These are phyloP conservation scores for Podaxis sp. DNA, from an alignment of 768 basidiomycete genomes.

Conservation along the genomic window DNA sequence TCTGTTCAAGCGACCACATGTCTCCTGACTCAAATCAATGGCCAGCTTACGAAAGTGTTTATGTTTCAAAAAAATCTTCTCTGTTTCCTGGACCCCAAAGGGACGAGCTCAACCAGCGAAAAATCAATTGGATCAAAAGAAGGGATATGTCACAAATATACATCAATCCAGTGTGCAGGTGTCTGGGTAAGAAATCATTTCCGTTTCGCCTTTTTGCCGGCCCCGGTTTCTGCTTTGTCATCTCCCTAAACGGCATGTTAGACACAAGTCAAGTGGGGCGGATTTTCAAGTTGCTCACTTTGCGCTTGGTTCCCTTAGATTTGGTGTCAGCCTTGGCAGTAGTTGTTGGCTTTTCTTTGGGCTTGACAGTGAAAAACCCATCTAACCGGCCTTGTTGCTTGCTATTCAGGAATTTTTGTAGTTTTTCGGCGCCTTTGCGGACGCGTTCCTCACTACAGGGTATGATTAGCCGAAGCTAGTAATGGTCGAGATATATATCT, in stretches of 20 bases:
- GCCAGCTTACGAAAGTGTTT: background rate
- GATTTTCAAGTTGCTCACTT: constrained; percentile 36
- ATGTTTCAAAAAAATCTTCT: background rate
- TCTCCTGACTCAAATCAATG: background rate
- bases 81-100: too few species aligned
- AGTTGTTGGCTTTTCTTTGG: constrained; percentile 45
- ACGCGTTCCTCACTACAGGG: constrained; percentile 90
- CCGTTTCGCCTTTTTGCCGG: constrained; percentile 15
- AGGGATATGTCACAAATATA: background rate
- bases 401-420: constrained; percentile 78
- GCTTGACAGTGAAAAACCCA: constrained; percentile 86
- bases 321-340: constrained; percentile 25
- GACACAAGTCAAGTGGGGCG: background rate
- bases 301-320: constrained; percentile 48
- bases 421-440: constrained; percentile 91
- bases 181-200: constrained; percentile 9
- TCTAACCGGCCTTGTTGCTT: constrained; percentile 98
- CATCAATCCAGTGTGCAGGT: background rate
- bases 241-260: constrained; percentile 31
- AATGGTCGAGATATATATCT: constrained; percentile 24
- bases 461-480: constrained; percentile 7
- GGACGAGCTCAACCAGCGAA: too few species aligned
- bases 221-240: constrained; percentile 37
- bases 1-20: background rate
- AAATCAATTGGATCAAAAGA: background rate